Base-by-base conservation (phyloP, 805 yeast species). In the Myxozyma nipponensis region DNA sequence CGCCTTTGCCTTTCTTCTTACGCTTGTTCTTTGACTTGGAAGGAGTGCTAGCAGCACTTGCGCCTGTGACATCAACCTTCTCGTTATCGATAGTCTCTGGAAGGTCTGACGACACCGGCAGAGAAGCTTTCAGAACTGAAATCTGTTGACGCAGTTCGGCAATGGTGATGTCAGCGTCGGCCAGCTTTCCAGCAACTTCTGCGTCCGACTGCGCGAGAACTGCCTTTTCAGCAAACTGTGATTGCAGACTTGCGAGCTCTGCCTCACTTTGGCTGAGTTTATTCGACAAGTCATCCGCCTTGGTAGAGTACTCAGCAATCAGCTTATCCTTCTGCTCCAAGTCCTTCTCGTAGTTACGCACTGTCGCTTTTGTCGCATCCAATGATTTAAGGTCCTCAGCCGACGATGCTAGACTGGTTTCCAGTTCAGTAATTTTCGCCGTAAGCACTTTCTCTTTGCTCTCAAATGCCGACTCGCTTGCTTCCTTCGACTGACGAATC, bases 11-110 rank as follows among this genome's bases (percentile, higher is more conserved):
- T 50, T 57, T 57, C 59, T 53, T 61, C 52, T 66, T 63, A 46
- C 62, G 66, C 57, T 61, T 65, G 48, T 63, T 65, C 28, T 62
- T 62, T 46, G 34, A 21, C 35, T 26, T 39, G 25, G 32, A 28
- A 7, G 32, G 13, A 7, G 32, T 13, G 32, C 32, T 28, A 7
- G 32, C 7, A 7, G 32, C 32, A 13, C 32, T 28, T 28, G 32
- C 32, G 7, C 13, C 13, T 13, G 32, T 28, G 13, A 13, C 7
- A 28, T 7, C 13, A 7, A 28, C 32, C 13, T 7, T 7, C 13
- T 28, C 32, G 13, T 28, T 7, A 7, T 28, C 13, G 32, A 28
- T 13, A 28, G 32, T 13, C 13, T 28, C 32, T 28, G 7, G 13
- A 7, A 28, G 13, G 13, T 9, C 32, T 7, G 32, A 7, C 7